Conservation (phyloP, 768 basidiomycete species). For the Agrocybe chaxingu region DNA sequence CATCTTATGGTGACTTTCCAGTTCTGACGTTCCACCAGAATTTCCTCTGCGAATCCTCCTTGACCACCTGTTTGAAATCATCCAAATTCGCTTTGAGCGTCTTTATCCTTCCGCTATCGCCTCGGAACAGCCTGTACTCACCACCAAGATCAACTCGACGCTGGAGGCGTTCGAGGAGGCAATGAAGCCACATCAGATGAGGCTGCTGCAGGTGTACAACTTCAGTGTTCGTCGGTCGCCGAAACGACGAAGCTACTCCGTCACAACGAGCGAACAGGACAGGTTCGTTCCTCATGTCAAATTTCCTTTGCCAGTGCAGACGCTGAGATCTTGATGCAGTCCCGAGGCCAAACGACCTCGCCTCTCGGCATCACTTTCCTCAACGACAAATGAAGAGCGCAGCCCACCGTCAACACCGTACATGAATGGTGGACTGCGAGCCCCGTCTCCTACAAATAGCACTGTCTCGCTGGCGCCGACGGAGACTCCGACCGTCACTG, state of each 20-base stretch:
- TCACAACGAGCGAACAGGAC: constrained; percentile 31
- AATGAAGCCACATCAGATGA: constrained; percentile 30
- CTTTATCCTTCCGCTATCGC: constrained; percentile 10
- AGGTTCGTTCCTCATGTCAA: constrained; percentile 29
- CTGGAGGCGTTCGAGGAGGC: constrained; percentile 29
- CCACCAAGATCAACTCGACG: constrained; percentile 26
- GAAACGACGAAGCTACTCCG: constrained; percentile 43
- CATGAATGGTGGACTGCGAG: constrained; percentile 27
- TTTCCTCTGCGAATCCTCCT: constrained; percentile 49
- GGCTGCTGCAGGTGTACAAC: constrained; percentile 35
- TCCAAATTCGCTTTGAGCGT: constrained; percentile 27
- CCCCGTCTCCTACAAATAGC: constrained; percentile 46
- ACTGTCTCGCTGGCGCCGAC: constrained; percentile 35
- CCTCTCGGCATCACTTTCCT: constrained; percentile 30
- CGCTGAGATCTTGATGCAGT: constrained; percentile 8
- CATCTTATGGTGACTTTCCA: not conserved
- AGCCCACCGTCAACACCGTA: constrained; percentile 30
- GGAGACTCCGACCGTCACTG: constrained; percentile 42
- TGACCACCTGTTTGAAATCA: constrained; percentile 44
- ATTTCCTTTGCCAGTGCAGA: no score
- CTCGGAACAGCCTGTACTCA: constrained; percentile 22
- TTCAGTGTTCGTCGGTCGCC: constrained; percentile 41
- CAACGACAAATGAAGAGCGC: constrained; percentile 30
- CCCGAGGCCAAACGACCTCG: constrained; percentile 41
- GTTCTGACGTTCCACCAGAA: constrained; percentile 20